phyloP scores from a whole-genome alignment of 129 eudicot genomes.

The Artemisia annua region DNA sequence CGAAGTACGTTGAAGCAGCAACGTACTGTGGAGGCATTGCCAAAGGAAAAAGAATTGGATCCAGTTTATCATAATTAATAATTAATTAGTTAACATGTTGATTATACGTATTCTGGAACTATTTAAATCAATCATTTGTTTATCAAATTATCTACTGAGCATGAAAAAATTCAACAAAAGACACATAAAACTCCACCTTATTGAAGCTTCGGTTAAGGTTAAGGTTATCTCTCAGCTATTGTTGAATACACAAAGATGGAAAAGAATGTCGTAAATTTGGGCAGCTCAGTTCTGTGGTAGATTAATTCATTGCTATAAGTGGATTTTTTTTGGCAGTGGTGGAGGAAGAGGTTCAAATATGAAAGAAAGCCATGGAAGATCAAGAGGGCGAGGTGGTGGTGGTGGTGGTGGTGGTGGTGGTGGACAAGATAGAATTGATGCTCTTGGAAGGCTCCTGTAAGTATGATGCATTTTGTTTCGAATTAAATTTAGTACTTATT shows the following conservation, averaged over 20 bases:
- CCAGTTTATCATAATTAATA: neutral
- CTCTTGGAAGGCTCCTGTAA: conserved; percentile 92
- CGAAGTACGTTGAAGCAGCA: no score
- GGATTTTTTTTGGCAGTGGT: conserved; percentile 35
- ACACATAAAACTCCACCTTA: neutral
- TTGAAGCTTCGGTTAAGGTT: conserved; percentile 14
- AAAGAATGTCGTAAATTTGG: neutral
- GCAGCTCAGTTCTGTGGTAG: conserved; percentile 1
- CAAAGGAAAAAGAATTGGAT: neutral
- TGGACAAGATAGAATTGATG: conserved; percentile 72
- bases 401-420: conserved; percentile 58
- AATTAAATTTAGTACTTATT: conserved; percentile 1
- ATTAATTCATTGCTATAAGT: neutral
- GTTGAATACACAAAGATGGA: neutral
- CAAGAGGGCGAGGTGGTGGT: conserved; percentile 59
- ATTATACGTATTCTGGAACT: neutral
- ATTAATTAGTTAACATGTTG: neutral
- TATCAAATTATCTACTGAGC: neutral
- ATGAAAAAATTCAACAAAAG: neutral
- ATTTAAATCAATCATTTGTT: neutral
- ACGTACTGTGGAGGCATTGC: neutral
- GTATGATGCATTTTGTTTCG: conserved; percentile 25
- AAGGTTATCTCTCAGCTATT: neutral
- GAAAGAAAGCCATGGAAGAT: conserved; percentile 45
- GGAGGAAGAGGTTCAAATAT: conserved; percentile 49